A percentile compares a stretch with the other conserved stretches of the same genome.
Conservation (phyloP, 192 early-diverging fungal species). For the Umbelopsis vinacea region DNA sequence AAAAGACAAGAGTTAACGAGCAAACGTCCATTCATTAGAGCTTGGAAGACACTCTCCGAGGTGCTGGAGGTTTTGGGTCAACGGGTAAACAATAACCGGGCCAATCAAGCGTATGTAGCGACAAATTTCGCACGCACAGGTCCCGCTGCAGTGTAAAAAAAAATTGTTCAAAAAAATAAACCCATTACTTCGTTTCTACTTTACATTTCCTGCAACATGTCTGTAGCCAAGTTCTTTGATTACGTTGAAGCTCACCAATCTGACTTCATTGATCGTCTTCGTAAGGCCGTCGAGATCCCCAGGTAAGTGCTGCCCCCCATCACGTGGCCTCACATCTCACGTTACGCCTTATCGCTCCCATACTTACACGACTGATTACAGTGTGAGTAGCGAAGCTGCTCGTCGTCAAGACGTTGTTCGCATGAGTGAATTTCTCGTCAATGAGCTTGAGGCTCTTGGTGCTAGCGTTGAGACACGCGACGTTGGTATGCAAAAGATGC, state of each 20-base stretch:
- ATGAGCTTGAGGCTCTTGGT: conserved; percentile 74
- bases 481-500: conserved; percentile 83
- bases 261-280: conserved; percentile 82
- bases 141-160: not conserved
- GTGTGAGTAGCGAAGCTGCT: conserved; percentile 75
- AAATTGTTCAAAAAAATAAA: not conserved
- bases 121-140: conserved; percentile 15
- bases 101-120: not conserved
- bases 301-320: conserved; percentile 53
- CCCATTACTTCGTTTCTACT: conserved; percentile 11
- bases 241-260: conserved; percentile 81
- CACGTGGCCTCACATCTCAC: not conserved
- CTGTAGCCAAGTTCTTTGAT: conserved; percentile 68
- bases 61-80: conserved; percentile 72
- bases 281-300: conserved; percentile 88
- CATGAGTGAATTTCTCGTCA: conserved; percentile 89
- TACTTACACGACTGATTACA: conserved; percentile 30
- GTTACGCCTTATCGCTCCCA: not conserved
- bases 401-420: conserved; percentile 81
- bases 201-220: conserved; percentile 21
- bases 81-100: conserved; percentile 51
- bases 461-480: conserved; percentile 66
- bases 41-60: conserved; percentile 60
- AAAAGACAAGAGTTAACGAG: not conserved
- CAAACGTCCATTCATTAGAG: conserved; percentile 30